These are phyloP conservation scores for Gonapodya sp. DNA, from an alignment of 192 early-diverging fungal species.

Conservation along the genomic window DNA sequence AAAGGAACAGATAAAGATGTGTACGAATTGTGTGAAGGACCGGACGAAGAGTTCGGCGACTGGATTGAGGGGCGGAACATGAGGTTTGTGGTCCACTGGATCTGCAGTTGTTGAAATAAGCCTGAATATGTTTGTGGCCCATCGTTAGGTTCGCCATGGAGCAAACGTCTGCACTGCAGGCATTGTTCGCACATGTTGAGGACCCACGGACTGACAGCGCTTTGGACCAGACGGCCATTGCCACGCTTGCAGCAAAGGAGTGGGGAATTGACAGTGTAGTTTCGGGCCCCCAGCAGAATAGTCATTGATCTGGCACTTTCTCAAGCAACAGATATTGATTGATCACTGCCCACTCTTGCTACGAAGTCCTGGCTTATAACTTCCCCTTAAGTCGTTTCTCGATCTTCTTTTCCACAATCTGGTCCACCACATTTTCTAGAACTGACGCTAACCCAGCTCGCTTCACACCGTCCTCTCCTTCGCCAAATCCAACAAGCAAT, in stretches of 20 bases:
- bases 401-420: neutral
- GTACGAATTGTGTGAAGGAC: neutral
- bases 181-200: neutral
- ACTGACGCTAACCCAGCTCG: neutral
- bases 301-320: too few relatives aligned
- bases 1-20: neutral
- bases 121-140: neutral
- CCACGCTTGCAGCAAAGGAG: neutral
- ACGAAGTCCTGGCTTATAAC: neutral
- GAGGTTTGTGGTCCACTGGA: neutral
- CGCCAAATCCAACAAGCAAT: conserved; percentile 16
- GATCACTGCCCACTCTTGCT: neutral
- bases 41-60: neutral
- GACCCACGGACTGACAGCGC: neutral
- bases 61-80: neutral
- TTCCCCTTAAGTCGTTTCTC: neutral
- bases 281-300: too few relatives aligned
- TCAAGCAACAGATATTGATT: too few relatives aligned
- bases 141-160: neutral
- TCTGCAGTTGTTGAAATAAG: neutral
- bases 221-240: neutral
- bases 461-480: neutral
- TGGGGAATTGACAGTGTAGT: neutral
- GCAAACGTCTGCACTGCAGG: neutral
- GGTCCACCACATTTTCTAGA: neutral